Evolutionary conservation across 2,329 filamentous ascomycete species (phyloP), one percentile per base, ranked within the genome.

Genomic region (Paraphoma chrysanthemicola): DNA sequence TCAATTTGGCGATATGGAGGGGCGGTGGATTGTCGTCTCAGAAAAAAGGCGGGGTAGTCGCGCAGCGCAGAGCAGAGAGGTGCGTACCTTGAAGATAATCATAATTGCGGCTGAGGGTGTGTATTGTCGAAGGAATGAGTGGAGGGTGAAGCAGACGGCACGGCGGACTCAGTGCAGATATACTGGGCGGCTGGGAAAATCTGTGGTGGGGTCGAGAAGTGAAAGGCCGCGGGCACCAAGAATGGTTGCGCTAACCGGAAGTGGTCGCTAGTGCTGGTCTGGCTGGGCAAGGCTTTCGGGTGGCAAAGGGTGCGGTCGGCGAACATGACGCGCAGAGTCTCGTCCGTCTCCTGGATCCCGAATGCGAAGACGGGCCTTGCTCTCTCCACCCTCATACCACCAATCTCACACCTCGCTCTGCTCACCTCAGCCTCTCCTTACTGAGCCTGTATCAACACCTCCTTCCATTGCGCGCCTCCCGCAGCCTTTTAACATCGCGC

Each of bases 1-100:
- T 14, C 28, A 11, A 6, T 16, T 39, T 36, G 12, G 18, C 54
- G 31, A 28, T 31, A 12, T 38, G 47, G 48, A 17, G 9, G 9
- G 10, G 18, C 14, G 17, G 33, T 28, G 18, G 31, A 29, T 18
- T 16, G 39, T 14, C 31, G 16, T 18, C 38, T 54, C 56, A 51
- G 33, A 48, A 44, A 38, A 59, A 66, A 67, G 56, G 70, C 66
- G 67, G 68, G 65, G 65, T 65, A 66, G 60, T 59, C 36, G 49
- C 68, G 64, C 64, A 64, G 55, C 48, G 39, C 12, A 42, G 60
- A n/a, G 52, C 23, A 28, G 48, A 48, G 51, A 43, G 51, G 17
- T 44, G 64, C 79, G 58, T 60, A 85, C 83, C 79, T 85, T 86
- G 80, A 76, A 86, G 72, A 86, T 85, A 65, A 86, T 83, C 83